These are phyloP conservation scores for Stephanocyclus meneghinianus DNA, from an alignment of 352 stramenopile species.

Conservation along the genomic window DNA sequence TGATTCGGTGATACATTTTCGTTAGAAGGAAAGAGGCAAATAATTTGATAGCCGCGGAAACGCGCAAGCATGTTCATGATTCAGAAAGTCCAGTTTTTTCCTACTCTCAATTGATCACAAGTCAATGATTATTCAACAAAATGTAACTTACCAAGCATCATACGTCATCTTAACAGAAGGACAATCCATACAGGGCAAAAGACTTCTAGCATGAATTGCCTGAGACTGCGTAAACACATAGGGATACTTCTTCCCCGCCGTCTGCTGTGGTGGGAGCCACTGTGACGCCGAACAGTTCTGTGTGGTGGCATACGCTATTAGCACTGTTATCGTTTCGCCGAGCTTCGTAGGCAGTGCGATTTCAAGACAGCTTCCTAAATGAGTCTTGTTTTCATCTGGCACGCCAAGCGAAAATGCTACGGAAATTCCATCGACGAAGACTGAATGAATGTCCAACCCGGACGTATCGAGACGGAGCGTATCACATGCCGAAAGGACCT, in stretches of 20 bases:
- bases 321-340: slow-evolving; percentile 45
- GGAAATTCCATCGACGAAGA: slow-evolving; percentile 70
- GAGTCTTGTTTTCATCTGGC: slow-evolving; percentile 33
- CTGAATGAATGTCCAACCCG: slow-evolving; percentile 82
- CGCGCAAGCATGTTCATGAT: no score
- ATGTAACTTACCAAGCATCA: slow-evolving; percentile 47
- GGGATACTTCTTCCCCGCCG: slow-evolving; percentile 89
- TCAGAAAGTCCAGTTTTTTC: no score
- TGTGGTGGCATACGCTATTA: slow-evolving; percentile 85
- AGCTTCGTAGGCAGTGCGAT: slow-evolving; percentile 49
- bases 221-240: slow-evolving; percentile 87
- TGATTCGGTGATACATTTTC: not conserved
- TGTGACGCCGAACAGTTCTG: slow-evolving; percentile 81
- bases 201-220: slow-evolving; percentile 92
- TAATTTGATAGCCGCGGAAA: no score
- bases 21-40: not conserved
- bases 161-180: slow-evolving; percentile 93
- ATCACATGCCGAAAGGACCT: slow-evolving; percentile 28
- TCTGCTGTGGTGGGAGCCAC: slow-evolving; percentile 91
- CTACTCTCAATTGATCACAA: no score
- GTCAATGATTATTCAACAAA: not conserved
- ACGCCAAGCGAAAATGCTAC: slow-evolving; percentile 60
- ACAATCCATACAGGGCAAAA: slow-evolving; percentile 95
- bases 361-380: slow-evolving; percentile 83
- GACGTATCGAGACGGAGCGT: slow-evolving; percentile 87